phyloP scores from a whole-genome alignment of 2,329 filamentous ascomycete species.

The Aspergillus pseudoglaucus region DNA sequence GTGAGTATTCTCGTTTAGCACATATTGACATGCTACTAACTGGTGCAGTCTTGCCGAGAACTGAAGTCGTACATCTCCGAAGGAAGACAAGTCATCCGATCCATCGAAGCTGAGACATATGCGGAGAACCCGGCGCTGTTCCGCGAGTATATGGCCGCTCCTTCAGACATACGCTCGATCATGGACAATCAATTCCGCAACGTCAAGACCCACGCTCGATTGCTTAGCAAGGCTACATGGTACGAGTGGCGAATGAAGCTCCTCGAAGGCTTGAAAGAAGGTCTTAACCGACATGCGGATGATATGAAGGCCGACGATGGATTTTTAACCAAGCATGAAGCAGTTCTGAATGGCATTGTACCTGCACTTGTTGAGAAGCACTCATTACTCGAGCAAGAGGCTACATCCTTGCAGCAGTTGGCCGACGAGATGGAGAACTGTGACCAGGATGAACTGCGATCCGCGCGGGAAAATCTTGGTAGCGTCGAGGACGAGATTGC shows the following conservation, averaged over 20 bases:
- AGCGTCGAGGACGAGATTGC: conserved; percentile 62
- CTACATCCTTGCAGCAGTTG: conserved; percentile 61
- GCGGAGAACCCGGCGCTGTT: conserved; percentile 89
- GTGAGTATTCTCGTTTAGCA: conserved; percentile 39
- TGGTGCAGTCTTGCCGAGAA: conserved; percentile 68
- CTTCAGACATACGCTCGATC: conserved; percentile 71
- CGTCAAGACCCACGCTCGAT: conserved; percentile 83
- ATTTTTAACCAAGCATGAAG: conserved; percentile 60
- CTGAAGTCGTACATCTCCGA: conserved; percentile 95
- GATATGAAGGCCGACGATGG: conserved; percentile 71
- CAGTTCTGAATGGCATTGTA: conserved; percentile 60
- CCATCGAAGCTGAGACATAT: conserved; percentile 82
- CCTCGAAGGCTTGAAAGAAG: conserved; percentile 72
- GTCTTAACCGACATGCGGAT: conserved; percentile 65
- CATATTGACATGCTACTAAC: conserved; percentile 20
- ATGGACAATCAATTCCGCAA: conserved; percentile 99
- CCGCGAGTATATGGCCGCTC: conserved; percentile 80
- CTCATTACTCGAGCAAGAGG: conserved; percentile 57
- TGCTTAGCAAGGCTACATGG: conserved; percentile 94
- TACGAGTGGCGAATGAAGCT: conserved; percentile 96
- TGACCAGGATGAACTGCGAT: conserved; percentile 70
- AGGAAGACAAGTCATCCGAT: conserved; percentile 79
- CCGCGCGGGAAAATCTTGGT: conserved; percentile 62
- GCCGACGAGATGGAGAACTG: conserved; percentile 57
- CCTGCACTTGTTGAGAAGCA: conserved; percentile 59